A percentile compares a stretch with the other conserved stretches of the same genome.
These are phyloP conservation scores for Gaertneriomyces sp. DNA, from an alignment of 192 early-diverging fungal species.

Conservation along the genomic window DNA sequence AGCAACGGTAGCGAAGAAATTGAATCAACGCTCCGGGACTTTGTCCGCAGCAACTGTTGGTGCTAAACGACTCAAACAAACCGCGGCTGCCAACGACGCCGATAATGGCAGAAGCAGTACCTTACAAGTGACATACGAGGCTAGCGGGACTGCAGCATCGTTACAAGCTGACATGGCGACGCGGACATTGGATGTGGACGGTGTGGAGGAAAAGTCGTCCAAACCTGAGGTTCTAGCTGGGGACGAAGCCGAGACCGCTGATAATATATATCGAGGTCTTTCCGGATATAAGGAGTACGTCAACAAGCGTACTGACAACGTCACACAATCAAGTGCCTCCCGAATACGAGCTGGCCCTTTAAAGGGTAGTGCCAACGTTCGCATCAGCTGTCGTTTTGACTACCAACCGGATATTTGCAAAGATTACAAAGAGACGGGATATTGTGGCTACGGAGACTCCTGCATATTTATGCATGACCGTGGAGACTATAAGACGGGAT, in stretches of 20 bases:
- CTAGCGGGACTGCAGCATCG: conserved; percentile 44
- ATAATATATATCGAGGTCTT: conserved; percentile 66
- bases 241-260: conserved; percentile 35
- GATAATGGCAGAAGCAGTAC: background rate
- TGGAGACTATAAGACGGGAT: conserved; percentile 92
- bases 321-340: conserved; percentile 49
- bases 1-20: conserved; percentile 18
- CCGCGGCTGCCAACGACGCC: background rate
- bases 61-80: conserved; percentile 23
- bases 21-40: background rate
- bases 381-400: conserved; percentile 83
- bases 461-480: conserved; percentile 98
- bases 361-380: conserved; percentile 64
- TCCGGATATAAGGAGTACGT: conserved; percentile 65
- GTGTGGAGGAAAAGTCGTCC: conserved; percentile 14
- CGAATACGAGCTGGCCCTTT: conserved; percentile 68
- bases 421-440: conserved; percentile 80
- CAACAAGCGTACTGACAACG: conserved; percentile 58
- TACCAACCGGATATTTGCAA: conserved; percentile 99
- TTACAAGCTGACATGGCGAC: conserved; percentile 42
- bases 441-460: conserved; percentile 95
- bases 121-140: conserved; percentile 15
- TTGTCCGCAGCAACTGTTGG: conserved; percentile 10
- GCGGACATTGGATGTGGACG: conserved; percentile 50
- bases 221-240: conserved; percentile 25